Evolutionary conservation across 2,329 filamentous ascomycete species (phyloP), one percentile per base, ranked within the genome.

Genomic region (Epichloe gansuensis): DNA sequence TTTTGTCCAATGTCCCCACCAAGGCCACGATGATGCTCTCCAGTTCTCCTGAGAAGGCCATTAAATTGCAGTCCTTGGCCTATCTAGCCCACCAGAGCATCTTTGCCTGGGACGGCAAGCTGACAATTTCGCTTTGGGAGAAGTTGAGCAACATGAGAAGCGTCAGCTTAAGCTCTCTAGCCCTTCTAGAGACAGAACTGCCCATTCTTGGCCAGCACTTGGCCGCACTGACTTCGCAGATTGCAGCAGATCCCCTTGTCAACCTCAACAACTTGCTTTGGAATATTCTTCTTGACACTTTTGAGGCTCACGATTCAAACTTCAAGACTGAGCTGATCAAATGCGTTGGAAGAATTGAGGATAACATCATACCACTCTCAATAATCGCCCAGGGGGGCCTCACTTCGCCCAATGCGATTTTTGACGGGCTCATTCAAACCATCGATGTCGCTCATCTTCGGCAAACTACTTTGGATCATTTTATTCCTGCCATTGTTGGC

Each of bases 121-220:
- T 73, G 44, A 55, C 64, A 3, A 56, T 61, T 15, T 74, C 74
- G 0, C 60, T 87, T 3, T 68, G 87, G 58, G 68, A 71, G 13
- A 81, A 76, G 57, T 65, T 85, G 46, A 69, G 75, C 49, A 67
- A 64, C 1, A 64, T 82, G 17, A 67, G 68, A 12, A 69, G 74
- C 25, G 78, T 82, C 0, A 76, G 71, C 45, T 68, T 89, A 40
- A 74, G 74, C 45, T 78, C 81, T 42, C 68, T 89, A 47, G 73
- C 77, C 44, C 71, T 84, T 17, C 70, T 89, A 0, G 81, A 86
- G 63, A 70, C 73, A 1, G 85, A 89, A 60, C 67, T 87, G 48
- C 80, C 81, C 8, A 69, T 77, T 3, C 68, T 87, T 54, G 79
- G 78, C 9, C 72, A 73, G 44, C 74, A 80, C 52, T 59, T 85